Conservation (phyloP, 169 alveolate species). For the Eimeria falciformis region DNA sequence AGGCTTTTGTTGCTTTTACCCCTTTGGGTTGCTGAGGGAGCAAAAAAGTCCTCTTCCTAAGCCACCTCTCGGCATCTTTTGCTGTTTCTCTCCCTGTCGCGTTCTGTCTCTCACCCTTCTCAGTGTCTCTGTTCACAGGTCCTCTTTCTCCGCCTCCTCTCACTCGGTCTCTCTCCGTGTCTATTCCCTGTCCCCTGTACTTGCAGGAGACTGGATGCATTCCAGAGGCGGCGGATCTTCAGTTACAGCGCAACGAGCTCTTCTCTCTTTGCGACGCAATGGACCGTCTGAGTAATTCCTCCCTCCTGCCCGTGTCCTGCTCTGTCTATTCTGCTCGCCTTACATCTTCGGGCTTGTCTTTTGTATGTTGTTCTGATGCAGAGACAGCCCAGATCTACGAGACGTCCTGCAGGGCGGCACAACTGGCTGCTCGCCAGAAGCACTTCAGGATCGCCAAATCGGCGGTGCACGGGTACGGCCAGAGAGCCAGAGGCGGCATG, state of each 20-base stretch:
- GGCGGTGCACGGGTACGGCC: slow-evolving; percentile 32
- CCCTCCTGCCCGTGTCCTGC: neutral
- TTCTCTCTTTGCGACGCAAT: slow-evolving; percentile 36
- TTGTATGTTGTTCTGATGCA: neutral
- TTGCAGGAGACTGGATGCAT: slow-evolving; percentile 69
- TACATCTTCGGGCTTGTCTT: neutral
- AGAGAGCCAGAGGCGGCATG: neutral
- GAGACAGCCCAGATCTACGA: slow-evolving; percentile 34
- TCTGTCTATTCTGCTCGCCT: no score
- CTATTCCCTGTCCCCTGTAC: neutral
- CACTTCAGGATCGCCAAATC: slow-evolving; percentile 16
- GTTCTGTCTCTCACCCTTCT: neutral
- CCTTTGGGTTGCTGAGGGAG: neutral
- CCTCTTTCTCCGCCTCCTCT: neutral
- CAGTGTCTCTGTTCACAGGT: neutral
- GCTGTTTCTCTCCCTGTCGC: neutral
- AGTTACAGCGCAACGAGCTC: slow-evolving; percentile 53
- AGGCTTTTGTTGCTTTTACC: neutral
- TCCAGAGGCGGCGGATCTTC: slow-evolving; percentile 64
- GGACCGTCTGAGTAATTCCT: slow-evolving; percentile 23
- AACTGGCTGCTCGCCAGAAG: slow-evolving; percentile 40
- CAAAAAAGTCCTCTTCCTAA: neutral
- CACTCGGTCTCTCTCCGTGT: neutral
- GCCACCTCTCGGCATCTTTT: neutral
- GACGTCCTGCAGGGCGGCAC: neutral